Base-by-base conservation (phyloP, 768 basidiomycete species). In the Trametes cingulata region DNA sequence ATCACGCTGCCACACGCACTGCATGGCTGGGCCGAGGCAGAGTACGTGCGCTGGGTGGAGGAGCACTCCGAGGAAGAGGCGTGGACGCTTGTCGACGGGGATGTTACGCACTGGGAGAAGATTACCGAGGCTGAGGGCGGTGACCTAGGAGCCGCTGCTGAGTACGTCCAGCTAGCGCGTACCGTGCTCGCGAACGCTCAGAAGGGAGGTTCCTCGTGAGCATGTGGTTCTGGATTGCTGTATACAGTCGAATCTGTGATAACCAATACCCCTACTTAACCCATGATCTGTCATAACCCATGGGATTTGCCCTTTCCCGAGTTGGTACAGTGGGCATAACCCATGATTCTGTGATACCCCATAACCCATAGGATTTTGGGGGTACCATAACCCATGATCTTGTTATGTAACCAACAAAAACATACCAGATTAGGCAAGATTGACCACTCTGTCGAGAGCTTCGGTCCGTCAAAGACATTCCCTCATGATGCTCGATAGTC, bases 11-110 rank as follows among this genome's bases (percentile, higher is more conserved):
- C 97, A 10, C 93, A 99, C 71, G 81, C 83, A 49, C 73, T 94
- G 56, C 94, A 98, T 69, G 89, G 90, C 0, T 98, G 97, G 96
- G 89, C 91, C 58, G 94, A 98, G 70, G 82, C 89, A 3, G 97
- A 98, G 76, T 99, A 99, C 72, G 91, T 97, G 49, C 85, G 92
- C 43, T 99, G 95, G 95, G 81, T 98, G 13, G 90, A 93, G 60
- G 95, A 97, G 70, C 97, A 98, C 68, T 78, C 85, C 2, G 85
- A 88, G 60, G 82, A 80, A 60, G 96, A 98, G 70, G 83, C 89
- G 8, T 84, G 85, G 82, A 84, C 83, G 14, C 80, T 98, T 45
- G 76, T 99, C 12, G 91, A 95, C 53, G 82, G 88, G 15, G 89
- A 90, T 0, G 75, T 98, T 17, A 69, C 81, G 3, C 86, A 87